A percentile compares a stretch with the other conserved stretches of the same genome.
Conservation (phyloP, 2,329 filamentous ascomycete genomes). For the Lanzia echinophila region DNA sequence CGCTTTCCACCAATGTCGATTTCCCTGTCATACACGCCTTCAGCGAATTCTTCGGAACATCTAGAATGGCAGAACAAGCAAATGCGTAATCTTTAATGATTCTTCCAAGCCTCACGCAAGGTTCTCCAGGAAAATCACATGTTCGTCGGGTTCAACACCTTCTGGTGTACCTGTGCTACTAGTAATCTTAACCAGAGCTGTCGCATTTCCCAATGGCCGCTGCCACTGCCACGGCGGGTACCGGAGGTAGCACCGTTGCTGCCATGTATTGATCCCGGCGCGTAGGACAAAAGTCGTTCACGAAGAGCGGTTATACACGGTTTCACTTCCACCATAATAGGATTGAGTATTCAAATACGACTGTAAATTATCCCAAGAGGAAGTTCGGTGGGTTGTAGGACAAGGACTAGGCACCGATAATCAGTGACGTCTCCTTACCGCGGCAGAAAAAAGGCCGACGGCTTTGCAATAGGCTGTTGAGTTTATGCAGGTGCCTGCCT, state of each 20-base stretch:
- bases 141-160: not conserved
- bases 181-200: not conserved
- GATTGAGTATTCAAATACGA: not conserved
- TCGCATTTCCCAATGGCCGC: not conserved
- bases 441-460: no score
- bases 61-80: no score
- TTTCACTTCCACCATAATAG: not conserved
- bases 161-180: not conserved
- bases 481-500: not conserved
- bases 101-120: not conserved
- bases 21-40: no score
- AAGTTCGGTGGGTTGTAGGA: not conserved
- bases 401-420: not conserved
- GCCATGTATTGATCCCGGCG: not conserved
- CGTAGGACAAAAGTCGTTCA: not conserved
- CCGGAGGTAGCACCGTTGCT: not conserved
- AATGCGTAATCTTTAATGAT: not conserved
- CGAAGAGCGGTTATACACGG: not conserved
- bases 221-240: not conserved
- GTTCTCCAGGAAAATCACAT: not conserved
- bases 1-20: no score
- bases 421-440: not conserved
- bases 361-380: not conserved
- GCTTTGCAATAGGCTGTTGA: not conserved
- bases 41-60: no score